A percentile compares a stretch with the other conserved stretches of the same genome.
These are phyloP conservation scores for Aurantiochytrium sp. DNA, from an alignment of 108 stramenopile species.

Conservation along the genomic window DNA sequence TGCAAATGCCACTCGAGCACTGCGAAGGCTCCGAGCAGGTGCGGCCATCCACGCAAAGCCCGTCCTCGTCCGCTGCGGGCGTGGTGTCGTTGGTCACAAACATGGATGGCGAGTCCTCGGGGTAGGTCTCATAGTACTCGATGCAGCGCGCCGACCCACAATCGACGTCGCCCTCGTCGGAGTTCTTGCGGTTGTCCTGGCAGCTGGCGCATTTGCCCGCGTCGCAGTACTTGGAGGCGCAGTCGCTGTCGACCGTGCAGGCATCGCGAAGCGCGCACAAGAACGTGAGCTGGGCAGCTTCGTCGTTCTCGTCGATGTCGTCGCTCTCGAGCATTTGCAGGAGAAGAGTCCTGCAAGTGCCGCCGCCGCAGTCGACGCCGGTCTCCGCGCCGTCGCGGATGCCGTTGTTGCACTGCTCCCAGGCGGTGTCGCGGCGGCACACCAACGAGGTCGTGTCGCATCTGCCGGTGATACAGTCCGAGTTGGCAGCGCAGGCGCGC, in stretches of 20 bases:
- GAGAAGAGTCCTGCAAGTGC: neutral
- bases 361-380: neutral
- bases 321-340: neutral
- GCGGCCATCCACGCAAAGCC: neutral
- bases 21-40: neutral
- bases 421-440: neutral
- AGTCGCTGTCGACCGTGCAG: neutral
- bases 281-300: neutral
- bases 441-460: neutral
- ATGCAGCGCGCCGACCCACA: neutral
- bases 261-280: neutral
- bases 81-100: neutral
- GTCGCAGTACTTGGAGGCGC: neutral
- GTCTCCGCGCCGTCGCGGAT: conserved; percentile 1
- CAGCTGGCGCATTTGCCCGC: neutral
- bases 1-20: conserved; percentile 14
- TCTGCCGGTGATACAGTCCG: neutral
- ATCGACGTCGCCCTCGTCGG: conserved; percentile 17
- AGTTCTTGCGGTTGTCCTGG: neutral
- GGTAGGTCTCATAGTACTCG: neutral
- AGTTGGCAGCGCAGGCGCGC: neutral
- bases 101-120: neutral
- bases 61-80: neutral
- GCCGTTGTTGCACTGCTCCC: conserved; percentile 1
- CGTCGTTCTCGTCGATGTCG: neutral